phyloP scores from a whole-genome alignment of 768 basidiomycete genomes.

The Suillus ampliporus region DNA sequence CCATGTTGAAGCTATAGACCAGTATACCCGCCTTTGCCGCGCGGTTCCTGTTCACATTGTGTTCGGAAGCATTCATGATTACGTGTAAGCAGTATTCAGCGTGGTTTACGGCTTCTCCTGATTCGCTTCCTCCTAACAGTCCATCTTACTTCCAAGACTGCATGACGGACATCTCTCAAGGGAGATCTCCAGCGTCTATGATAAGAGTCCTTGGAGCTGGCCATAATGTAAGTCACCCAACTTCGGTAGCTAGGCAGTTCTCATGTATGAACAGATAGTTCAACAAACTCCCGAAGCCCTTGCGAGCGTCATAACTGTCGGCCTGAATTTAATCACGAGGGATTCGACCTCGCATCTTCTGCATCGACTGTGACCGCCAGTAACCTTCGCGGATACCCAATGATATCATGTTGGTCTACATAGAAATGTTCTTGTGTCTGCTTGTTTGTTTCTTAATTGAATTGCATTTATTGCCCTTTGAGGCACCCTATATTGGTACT shows the following conservation, averaged over 20 bases:
- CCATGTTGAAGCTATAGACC: constrained; percentile 46
- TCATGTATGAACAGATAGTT: constrained; percentile 39
- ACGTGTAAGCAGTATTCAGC: constrained; percentile 41
- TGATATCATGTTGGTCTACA: neutral
- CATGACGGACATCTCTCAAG: constrained; percentile 45
- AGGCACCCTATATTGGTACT: no score
- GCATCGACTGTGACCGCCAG: constrained; percentile 8
- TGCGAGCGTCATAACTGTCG: constrained; percentile 40
- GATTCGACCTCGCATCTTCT: neutral
- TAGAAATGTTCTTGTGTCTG: neutral
- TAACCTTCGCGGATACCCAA: neutral
- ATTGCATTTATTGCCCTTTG: no score
- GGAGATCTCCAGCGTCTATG: constrained; percentile 48
- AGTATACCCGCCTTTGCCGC: constrained; percentile 41
- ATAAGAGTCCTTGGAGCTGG: constrained; percentile 49
- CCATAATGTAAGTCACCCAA: constrained; percentile 45
- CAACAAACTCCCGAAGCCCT: constrained; percentile 51
- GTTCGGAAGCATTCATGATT: constrained; percentile 51
- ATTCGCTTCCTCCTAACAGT: constrained; percentile 29
- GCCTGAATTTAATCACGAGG: constrained; percentile 36
- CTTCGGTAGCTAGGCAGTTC: constrained; percentile 1
- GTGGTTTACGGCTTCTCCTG: constrained; percentile 7
- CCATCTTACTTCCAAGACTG: constrained; percentile 52
- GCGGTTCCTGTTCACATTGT: constrained; percentile 51
- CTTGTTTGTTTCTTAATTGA: no score